These are phyloP conservation scores for Talaromyces sp. DNA, from an alignment of 2,329 filamentous ascomycete genomes.

Conservation along the genomic window DNA sequence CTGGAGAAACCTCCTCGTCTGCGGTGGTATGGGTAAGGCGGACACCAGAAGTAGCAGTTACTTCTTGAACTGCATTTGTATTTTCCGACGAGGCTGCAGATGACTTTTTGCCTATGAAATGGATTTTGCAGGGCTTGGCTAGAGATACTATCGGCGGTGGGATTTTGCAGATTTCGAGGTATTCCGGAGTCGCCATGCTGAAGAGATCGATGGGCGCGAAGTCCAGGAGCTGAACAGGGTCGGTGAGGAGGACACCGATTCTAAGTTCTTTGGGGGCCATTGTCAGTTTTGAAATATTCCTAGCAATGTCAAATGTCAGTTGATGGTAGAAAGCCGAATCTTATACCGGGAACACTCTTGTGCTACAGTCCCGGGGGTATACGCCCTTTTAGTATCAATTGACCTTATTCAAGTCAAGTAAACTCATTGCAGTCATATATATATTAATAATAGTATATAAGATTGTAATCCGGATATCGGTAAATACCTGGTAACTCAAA, in stretches of 20 bases:
- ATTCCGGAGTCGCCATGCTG: slow-evolving; percentile 27
- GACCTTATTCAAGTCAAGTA: not conserved
- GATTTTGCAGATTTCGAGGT: slow-evolving; percentile 25
- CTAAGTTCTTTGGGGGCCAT: not conserved
- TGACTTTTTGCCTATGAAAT: slow-evolving; percentile 23
- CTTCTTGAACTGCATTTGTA: slow-evolving; percentile 5
- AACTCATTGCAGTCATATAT: not conserved
- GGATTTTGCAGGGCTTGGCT: slow-evolving; percentile 24
- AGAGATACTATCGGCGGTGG: slow-evolving; percentile 26
- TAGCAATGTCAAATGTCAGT: not conserved
- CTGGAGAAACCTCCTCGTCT: slow-evolving; percentile 27
- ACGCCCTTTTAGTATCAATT: not conserved
- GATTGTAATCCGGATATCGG: not conserved
- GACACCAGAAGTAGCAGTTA: slow-evolving; percentile 27
- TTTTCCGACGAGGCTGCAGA: slow-evolving; percentile 8
- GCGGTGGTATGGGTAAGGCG: slow-evolving; percentile 22
- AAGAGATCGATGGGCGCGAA: slow-evolving; percentile 35
- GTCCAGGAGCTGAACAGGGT: slow-evolving; percentile 17
- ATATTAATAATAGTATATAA: not conserved
- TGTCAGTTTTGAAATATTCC: not conserved
- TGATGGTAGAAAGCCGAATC: not conserved
- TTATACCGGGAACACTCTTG: not conserved
- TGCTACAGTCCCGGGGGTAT: not conserved
- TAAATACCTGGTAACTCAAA: not conserved
- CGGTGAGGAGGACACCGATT: not conserved